Conservation (phyloP, 2,329 filamentous ascomycete genomes). For the Cladorrhinum sp. region DNA sequence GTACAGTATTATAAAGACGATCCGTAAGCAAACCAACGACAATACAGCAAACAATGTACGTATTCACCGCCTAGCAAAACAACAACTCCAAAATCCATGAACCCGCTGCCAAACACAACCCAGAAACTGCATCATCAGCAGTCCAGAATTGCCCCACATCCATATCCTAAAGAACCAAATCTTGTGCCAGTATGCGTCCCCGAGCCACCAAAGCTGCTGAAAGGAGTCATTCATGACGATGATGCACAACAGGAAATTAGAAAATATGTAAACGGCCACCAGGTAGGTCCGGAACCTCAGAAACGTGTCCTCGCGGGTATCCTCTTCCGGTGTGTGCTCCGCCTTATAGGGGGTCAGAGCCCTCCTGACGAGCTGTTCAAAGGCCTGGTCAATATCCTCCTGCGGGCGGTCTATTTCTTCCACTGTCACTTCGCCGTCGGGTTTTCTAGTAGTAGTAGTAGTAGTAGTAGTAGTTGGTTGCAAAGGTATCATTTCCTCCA, state of each 20-base stretch:
- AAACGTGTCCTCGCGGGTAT: constrained; percentile 91
- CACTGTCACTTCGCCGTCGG: neutral
- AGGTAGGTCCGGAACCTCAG: constrained; percentile 72
- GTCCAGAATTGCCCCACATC: constrained; percentile 5
- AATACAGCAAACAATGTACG: too few relatives aligned
- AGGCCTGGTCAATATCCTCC: too few relatives aligned
- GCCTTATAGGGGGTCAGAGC: too few relatives aligned
- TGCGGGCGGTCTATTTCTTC: neutral
- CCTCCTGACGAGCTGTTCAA: too few relatives aligned
- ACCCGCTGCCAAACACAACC: too few relatives aligned
- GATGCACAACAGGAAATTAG: constrained; percentile 67
- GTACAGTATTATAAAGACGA: too few relatives aligned
- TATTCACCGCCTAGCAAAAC: too few relatives aligned
- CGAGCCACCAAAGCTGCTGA: constrained; percentile 1
- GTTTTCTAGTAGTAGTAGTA: constrained; percentile 55
- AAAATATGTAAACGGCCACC: constrained; percentile 89
- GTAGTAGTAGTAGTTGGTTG: constrained; percentile 77
- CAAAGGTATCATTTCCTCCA: constrained; percentile 95
- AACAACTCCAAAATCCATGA: too few relatives aligned
- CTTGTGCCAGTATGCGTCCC: neutral
- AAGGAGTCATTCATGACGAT: neutral
- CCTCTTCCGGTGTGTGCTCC: neutral
- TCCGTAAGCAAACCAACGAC: too few relatives aligned
- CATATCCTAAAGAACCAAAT: constrained; percentile 8
- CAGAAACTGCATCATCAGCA: too few relatives aligned